Conservation (phyloP, 768 basidiomycete genomes). For the Boletus fagicola region DNA sequence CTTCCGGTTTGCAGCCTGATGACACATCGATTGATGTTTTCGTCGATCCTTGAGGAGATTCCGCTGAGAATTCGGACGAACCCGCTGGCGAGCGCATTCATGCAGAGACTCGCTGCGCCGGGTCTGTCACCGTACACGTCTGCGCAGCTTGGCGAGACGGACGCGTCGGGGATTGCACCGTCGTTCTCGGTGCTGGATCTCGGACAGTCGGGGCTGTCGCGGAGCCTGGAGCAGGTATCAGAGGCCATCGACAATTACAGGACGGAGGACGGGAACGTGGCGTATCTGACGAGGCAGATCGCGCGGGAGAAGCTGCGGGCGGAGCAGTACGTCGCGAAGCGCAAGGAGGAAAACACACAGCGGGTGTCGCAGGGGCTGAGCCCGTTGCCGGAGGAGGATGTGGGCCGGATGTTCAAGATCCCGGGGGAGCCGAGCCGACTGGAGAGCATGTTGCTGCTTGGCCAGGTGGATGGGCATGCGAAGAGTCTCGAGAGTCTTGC, state of each 20-base stretch:
- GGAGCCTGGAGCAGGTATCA: slow-evolving; percentile 79
- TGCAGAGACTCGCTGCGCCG: slow-evolving; percentile 58
- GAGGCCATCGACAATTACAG: slow-evolving; percentile 84
- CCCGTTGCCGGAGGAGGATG: slow-evolving; percentile 86
- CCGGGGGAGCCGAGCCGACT: slow-evolving; percentile 85
- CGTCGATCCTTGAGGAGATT: slow-evolving; percentile 81
- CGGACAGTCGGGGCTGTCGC: slow-evolving; percentile 64
- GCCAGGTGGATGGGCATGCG: slow-evolving; percentile 84
- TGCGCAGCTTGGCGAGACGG: slow-evolving; percentile 38
- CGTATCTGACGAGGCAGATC: slow-evolving; percentile 85
- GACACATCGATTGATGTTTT: slow-evolving; percentile 79
- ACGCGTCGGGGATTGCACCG: slow-evolving; percentile 47
- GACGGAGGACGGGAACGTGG: slow-evolving; percentile 90
- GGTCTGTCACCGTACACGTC: slow-evolving; percentile 35
- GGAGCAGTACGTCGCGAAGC: slow-evolving; percentile 76
- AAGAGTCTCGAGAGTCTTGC: slow-evolving; percentile 70
- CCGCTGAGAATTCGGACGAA: slow-evolving; percentile 84
- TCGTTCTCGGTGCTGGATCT: slow-evolving; percentile 71
- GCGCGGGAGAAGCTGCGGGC: slow-evolving; percentile 79
- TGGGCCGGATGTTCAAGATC: slow-evolving; percentile 81
- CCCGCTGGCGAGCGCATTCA: slow-evolving; percentile 74
- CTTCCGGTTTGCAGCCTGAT: slow-evolving; percentile 54
- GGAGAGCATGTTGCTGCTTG: slow-evolving; percentile 81
- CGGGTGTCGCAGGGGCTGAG: slow-evolving; percentile 80
- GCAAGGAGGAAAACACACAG: slow-evolving; percentile 82